Evolutionary conservation across 2,329 filamentous ascomycete species (phyloP).

Genomic region (Sporothrix pseudoabietina): DNA sequence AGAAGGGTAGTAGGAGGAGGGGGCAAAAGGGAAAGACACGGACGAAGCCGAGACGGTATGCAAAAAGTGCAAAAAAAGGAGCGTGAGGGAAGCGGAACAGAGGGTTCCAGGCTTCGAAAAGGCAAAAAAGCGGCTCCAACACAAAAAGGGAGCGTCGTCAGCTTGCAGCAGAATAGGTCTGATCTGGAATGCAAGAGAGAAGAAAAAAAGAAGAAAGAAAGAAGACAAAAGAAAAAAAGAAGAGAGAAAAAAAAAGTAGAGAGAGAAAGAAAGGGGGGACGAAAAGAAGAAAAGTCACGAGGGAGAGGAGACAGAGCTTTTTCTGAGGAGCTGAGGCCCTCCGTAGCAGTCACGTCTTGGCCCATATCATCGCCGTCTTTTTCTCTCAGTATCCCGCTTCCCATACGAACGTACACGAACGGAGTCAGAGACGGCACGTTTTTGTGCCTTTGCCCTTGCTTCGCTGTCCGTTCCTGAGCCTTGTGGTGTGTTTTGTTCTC

Average conservation of each 20-base stretch:
- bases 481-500: neutral
- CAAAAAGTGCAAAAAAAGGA: constrained; percentile 22
- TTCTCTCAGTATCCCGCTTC: neutral
- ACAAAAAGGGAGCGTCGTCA: constrained; percentile 22
- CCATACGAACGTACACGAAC: neutral
- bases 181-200: constrained; percentile 23
- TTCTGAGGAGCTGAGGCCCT: neutral
- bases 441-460: neutral
- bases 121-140: neutral
- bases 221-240: no score
- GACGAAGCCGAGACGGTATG: neutral
- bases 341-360: neutral
- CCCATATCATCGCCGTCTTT: neutral
- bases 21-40: neutral
- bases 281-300: constrained; percentile 12
- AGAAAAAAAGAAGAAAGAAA: no score
- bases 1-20: neutral
- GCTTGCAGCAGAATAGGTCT: constrained; percentile 10
- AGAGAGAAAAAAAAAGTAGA: neutral
- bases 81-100: constrained; percentile 7
- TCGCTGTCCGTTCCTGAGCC: neutral
- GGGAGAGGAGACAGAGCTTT: neutral
- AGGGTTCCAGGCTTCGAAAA: constrained; percentile 18
- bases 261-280: neutral
- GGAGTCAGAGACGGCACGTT: constrained; percentile 21